Evolutionary conservation across 2,329 filamentous ascomycete genomes (phyloP).

Genomic region (Fusarium sp.): DNA sequence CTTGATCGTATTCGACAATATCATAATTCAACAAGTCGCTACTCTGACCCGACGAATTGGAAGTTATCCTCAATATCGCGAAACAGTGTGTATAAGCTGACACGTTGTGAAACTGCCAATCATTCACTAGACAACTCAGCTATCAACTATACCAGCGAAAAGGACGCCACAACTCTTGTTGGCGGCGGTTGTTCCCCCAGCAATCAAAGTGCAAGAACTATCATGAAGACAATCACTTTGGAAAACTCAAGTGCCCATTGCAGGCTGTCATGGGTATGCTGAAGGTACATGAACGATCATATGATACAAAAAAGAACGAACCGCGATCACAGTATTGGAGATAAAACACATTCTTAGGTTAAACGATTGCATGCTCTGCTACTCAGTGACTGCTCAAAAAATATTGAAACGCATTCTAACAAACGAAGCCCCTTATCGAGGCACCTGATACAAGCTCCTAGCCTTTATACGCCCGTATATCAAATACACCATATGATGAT

Average conservation of each 20-base stretch:
- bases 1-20: not conserved
- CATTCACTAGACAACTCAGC: not conserved
- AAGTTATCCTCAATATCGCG: not conserved
- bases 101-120: not conserved
- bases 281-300: not conserved
- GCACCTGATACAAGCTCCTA: constrained; percentile 48
- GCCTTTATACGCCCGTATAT: constrained; percentile 49
- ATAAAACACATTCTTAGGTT: not conserved
- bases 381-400: constrained; percentile 33
- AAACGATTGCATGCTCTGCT: constrained; percentile 24
- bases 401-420: constrained; percentile 45
- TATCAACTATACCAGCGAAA: not conserved
- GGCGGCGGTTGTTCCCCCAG: too few species aligned
- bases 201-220: not conserved
- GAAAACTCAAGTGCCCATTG: too few species aligned
- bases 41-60: not conserved
- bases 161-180: not conserved
- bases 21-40: too few species aligned
- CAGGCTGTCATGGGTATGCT: not conserved
- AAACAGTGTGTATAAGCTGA: not conserved
- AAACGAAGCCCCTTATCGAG: constrained; percentile 46
- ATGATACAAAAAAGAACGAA: not conserved
- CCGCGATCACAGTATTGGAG: not conserved
- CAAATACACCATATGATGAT: constrained; percentile 50
- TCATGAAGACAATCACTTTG: not conserved